Evolutionary conservation across 305 asterid genomes (phyloP).

Genomic region (Fraxinus angustifolia): DNA sequence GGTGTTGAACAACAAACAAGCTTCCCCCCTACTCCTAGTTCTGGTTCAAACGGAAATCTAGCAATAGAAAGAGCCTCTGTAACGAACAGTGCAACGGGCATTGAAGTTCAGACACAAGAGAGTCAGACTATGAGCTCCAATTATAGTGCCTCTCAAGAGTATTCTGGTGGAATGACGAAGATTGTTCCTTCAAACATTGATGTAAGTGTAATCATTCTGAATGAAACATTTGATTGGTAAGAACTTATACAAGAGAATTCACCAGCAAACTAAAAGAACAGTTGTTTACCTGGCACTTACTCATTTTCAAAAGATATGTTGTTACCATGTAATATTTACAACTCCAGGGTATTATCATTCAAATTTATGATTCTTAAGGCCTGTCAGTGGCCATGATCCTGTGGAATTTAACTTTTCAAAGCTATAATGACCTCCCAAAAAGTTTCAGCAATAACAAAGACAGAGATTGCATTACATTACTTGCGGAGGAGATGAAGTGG

Average conservation of each 20-base stretch:
- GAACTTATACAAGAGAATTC: not conserved
- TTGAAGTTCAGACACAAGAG: conserved; percentile 44
- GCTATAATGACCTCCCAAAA: not conserved
- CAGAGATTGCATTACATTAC: not conserved
- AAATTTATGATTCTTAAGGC: not conserved
- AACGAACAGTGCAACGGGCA: conserved; percentile 33
- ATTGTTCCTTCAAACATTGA: conserved; percentile 75
- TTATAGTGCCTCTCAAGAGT: conserved; percentile 53
- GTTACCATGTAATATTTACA: not conserved
- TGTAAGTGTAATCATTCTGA: conserved; percentile 34
- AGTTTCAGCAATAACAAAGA: not conserved
- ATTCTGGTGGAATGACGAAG: conserved; percentile 69
- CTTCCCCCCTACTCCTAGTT: conserved; percentile 56
- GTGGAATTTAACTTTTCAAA: not conserved
- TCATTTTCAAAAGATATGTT: not conserved
- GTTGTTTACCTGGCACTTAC: not conserved
- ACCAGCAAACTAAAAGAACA: not conserved
- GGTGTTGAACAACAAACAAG: conserved; percentile 51
- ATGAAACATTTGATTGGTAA: not conserved
- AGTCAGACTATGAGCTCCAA: conserved; percentile 33
- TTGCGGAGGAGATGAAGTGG: not conserved
- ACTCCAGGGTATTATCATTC: not conserved
- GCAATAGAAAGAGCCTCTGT: conserved; percentile 34
- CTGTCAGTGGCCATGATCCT: not conserved
- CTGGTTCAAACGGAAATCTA: conserved; percentile 58